Percentiles rank a stretch among this genome's conserved stretches.
Conservation (phyloP, 2,329 filamentous ascomycete genomes). For the Dryadomyces sulphureus region DNA sequence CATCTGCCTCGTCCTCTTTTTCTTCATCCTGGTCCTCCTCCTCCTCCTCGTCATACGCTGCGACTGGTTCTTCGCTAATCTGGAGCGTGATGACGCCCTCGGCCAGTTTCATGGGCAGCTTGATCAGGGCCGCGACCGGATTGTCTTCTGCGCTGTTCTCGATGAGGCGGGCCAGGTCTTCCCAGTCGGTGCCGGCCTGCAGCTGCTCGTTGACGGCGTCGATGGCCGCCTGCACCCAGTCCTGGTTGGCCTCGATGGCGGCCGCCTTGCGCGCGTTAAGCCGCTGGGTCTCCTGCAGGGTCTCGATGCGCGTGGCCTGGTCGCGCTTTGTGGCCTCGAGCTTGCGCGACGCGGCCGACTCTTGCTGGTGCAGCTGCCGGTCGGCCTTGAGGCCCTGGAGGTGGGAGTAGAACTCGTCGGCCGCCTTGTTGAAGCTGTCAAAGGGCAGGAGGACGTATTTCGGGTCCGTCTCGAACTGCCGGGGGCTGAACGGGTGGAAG, state of each 20-base stretch:
- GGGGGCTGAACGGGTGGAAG: slow-evolving; percentile 82
- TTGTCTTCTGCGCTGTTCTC: slow-evolving; percentile 78
- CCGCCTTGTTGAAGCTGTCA: slow-evolving; percentile 77
- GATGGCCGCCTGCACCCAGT: slow-evolving; percentile 83
- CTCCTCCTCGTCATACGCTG: slow-evolving; percentile 36
- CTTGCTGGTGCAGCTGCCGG: slow-evolving; percentile 66
- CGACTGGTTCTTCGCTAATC: slow-evolving; percentile 53
- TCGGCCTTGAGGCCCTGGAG: slow-evolving; percentile 88
- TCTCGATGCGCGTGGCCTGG: slow-evolving; percentile 72
- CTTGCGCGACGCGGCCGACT: slow-evolving; percentile 68
- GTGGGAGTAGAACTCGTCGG: slow-evolving; percentile 95
- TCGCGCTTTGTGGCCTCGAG: slow-evolving; percentile 73
- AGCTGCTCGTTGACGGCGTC: slow-evolving; percentile 88
- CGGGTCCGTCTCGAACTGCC: slow-evolving; percentile 58
- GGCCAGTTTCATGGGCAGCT: slow-evolving; percentile 73
- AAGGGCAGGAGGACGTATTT: slow-evolving; percentile 58
- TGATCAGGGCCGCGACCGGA: slow-evolving; percentile 74
- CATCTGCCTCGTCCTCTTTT: slow-evolving; percentile 35
- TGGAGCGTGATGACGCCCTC: slow-evolving; percentile 77
- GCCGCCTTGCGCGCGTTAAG: slow-evolving; percentile 78
- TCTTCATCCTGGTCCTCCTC: slow-evolving; percentile 39
- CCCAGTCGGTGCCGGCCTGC: slow-evolving; percentile 93
- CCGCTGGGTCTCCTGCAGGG: slow-evolving; percentile 65
- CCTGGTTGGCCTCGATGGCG: slow-evolving; percentile 79
- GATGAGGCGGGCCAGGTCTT: slow-evolving; percentile 75